Percentiles rank a stretch among this genome's conserved stretches.
Conservation (phyloP, 2,329 filamentous ascomycete genomes). For the Leptographium radiaticola region DNA sequence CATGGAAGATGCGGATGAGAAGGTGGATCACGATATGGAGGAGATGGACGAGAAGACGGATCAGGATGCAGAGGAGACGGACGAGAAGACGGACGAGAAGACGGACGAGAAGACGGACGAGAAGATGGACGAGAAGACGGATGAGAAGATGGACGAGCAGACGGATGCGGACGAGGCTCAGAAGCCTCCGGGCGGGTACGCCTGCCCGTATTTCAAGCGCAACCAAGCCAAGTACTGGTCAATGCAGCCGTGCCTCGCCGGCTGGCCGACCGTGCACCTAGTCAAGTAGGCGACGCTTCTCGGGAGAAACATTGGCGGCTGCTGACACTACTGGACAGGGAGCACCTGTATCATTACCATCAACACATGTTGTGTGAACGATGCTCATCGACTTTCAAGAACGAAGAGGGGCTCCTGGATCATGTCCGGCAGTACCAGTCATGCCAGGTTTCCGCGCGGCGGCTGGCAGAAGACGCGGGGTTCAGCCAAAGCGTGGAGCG, state of each 20-base stretch:
- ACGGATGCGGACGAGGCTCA: not conserved
- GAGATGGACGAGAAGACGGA: not conserved
- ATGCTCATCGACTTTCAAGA: constrained; percentile 22
- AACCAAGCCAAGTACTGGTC: constrained; percentile 22
- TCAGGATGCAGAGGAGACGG: not conserved
- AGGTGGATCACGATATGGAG: too few species aligned
- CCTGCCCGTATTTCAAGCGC: constrained; percentile 27
- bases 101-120: not conserved
- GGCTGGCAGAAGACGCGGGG: constrained; percentile 19
- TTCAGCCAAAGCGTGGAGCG: constrained; percentile 23
- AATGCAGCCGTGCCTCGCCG: constrained; percentile 22
- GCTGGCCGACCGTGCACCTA: constrained; percentile 24
- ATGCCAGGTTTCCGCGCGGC: constrained; percentile 13
- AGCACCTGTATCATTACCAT: constrained; percentile 26
- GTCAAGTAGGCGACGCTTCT: constrained; percentile 19
- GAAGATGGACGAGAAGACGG: not conserved
- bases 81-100: not conserved
- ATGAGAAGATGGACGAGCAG: not conserved
- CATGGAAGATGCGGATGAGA: too few species aligned
- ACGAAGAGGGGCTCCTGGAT: constrained; percentile 17
- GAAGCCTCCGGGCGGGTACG: constrained; percentile 11
- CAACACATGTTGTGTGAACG: constrained; percentile 19
- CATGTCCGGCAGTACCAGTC: constrained; percentile 17
- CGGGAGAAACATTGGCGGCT: not conserved
- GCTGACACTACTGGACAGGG: constrained; percentile 10